These are phyloP conservation scores for Penicillium crustosum DNA, from an alignment of 2,329 filamentous ascomycete genomes.

Conservation along the genomic window DNA sequence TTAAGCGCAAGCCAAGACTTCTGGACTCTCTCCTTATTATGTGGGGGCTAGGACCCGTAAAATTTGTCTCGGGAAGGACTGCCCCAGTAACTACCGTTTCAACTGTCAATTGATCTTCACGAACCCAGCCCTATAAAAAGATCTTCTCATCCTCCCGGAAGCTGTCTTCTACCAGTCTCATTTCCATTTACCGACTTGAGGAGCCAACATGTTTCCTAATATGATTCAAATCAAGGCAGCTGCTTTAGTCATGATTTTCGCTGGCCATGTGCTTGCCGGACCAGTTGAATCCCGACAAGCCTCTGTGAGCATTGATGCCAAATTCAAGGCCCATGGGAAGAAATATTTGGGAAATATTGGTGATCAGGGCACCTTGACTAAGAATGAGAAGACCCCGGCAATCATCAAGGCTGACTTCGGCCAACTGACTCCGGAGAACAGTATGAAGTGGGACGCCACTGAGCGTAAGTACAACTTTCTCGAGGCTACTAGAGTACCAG, in stretches of 20 bases:
- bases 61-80: slow-evolving; percentile 1
- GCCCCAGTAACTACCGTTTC: background rate
- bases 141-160: background rate
- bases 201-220: background rate
- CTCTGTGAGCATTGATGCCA: slow-evolving; percentile 50
- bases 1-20: background rate
- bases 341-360: slow-evolving; percentile 63
- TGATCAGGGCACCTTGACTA: slow-evolving; percentile 54
- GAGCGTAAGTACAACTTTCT: slow-evolving; percentile 45
- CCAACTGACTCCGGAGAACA: slow-evolving; percentile 63
- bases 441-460: slow-evolving; percentile 63
- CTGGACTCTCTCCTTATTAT: background rate
- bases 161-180: background rate
- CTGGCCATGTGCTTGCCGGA: background rate
- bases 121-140: background rate
- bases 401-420: slow-evolving; percentile 62
- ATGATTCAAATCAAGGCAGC: slow-evolving; percentile 14
- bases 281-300: slow-evolving; percentile 15
- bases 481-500: background rate
- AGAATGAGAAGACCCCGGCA: slow-evolving; percentile 60
- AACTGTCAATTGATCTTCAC: background rate
- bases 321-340: slow-evolving; percentile 63
- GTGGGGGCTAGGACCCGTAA: background rate
- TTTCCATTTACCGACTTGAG: background rate
- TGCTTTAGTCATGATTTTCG: slow-evolving; percentile 10